Evolutionary conservation across 768 basidiomycete genomes (phyloP).

Genomic region (Paxillus involutus): DNA sequence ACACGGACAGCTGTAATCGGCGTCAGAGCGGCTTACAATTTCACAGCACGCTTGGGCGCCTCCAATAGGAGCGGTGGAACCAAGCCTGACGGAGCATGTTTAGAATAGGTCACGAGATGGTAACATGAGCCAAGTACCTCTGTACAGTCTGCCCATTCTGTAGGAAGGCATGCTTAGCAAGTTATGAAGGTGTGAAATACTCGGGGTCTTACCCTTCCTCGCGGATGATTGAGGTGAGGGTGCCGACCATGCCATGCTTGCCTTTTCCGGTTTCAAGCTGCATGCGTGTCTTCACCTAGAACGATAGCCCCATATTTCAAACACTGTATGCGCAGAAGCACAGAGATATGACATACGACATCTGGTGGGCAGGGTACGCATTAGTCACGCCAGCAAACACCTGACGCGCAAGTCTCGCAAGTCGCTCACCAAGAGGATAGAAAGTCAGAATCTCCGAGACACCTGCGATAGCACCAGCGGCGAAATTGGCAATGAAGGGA

Average conservation of each 20-base stretch:
- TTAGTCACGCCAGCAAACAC: constrained; percentile 3
- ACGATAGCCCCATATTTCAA: constrained; percentile 6
- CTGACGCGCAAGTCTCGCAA: neutral
- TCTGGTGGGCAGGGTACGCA: constrained; percentile 44
- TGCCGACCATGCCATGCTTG: constrained; percentile 76
- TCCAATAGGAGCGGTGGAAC: constrained; percentile 95
- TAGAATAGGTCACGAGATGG: neutral
- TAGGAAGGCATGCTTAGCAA: neutral
- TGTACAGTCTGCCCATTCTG: constrained; percentile 82
- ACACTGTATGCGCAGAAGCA: neutral
- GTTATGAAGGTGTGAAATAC: neutral
- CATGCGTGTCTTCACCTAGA: constrained; percentile 95
- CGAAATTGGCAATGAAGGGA: constrained; percentile 87
- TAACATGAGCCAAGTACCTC: constrained; percentile 49
- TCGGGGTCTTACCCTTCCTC: constrained; percentile 77
- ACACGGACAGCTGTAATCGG: neutral
- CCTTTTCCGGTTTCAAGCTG: constrained; percentile 89
- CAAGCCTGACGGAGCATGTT: constrained; percentile 52
- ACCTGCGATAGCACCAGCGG: constrained; percentile 95
- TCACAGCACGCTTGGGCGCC: constrained; percentile 97
- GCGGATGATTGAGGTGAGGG: constrained; percentile 77
- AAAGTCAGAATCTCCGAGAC: constrained; percentile 82
- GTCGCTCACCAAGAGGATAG: constrained; percentile 78
- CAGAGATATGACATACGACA: constrained; percentile 62
- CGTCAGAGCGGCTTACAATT: constrained; percentile 60